Evolutionary conservation across 768 basidiomycete species (phyloP).

Genomic region (Boletus speciosus): DNA sequence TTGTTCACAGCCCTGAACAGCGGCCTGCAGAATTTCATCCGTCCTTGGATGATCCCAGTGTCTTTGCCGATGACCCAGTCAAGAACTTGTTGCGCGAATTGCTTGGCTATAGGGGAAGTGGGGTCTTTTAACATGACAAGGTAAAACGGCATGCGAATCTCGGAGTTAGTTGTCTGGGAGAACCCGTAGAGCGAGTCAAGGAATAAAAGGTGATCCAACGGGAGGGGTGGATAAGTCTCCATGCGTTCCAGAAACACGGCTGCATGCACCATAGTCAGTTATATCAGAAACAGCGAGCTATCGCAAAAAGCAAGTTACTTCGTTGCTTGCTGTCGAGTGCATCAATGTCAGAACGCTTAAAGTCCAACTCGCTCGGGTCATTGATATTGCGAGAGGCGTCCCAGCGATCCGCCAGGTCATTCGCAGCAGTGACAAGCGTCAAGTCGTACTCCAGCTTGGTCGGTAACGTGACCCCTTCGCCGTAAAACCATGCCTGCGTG

Average conservation of each 20-base stretch:
- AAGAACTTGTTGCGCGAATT: constrained; percentile 35
- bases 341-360: constrained; percentile 44
- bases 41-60: constrained; percentile 42
- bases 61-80: constrained; percentile 45
- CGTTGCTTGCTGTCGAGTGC: constrained; percentile 51
- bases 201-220: constrained; percentile 37
- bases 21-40: constrained; percentile 57
- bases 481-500: constrained; percentile 52
- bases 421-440: constrained; percentile 49
- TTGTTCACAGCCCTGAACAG: constrained; percentile 39
- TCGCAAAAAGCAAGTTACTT: constrained; percentile 24
- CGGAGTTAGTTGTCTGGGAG: constrained; percentile 42
- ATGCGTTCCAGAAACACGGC: constrained; percentile 59
- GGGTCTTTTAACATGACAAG: constrained; percentile 44
- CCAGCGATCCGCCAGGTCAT: constrained; percentile 52
- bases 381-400: constrained; percentile 38
- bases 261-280: constrained; percentile 12
- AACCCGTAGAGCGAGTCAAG: constrained; percentile 46
- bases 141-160: constrained; percentile 53
- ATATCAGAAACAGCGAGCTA: background rate
- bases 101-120: constrained; percentile 28
- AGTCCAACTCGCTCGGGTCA: constrained; percentile 36
- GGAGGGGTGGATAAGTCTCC: constrained; percentile 40
- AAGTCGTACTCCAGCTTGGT: constrained; percentile 51
- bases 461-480: constrained; percentile 49